Base-by-base conservation (phyloP, 1,139 yeast species). In the Hanseniaspora gamundiae region DNA sequence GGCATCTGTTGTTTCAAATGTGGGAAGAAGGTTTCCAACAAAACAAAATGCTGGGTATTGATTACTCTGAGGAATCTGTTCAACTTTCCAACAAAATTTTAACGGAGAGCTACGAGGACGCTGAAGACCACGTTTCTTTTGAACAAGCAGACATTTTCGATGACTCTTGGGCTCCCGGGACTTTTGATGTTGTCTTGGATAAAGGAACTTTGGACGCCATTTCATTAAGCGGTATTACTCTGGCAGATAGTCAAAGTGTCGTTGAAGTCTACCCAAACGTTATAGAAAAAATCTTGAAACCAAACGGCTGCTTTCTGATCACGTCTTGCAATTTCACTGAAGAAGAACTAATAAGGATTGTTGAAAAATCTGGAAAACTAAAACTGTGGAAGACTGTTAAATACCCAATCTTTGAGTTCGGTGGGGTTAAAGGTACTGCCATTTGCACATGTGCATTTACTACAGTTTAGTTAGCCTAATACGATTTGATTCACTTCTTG, bases 131-230 rank as follows among this genome's bases (percentile, higher is more conserved):
- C 27, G 50, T 69, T 10, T 42, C 44, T 3, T 70, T 70, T 48
- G 52, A 56, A 44, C 70, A 67, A 31, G 74, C 69, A 0, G 80
- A 76, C 52, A 51, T 77, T 59, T 60, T 62, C 61, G 58, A 53
- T 38, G 42, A 47, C 1, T 40, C 44, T 3, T 59, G 63, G 62
- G 38, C 48, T 7, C 50, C 59, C 1, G 67, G 71, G 33, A 52
- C 65, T 33, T 87, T 74, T 63, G 94, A 88, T 55, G 61, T 91
- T 5, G 73, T 88, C 2, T 65, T 88, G 36, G 99, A 91, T 61
- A 91, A 91, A 59, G 98, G 99, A 9, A 91, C 99, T 0, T 65
- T 93, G 36, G 99, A 91, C 65, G 98, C 99, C 5, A 91, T 93
- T 50, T 96, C 96, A 0, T 69, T 91, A 42, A 83, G 86, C 55